A percentile compares a stretch with the other conserved stretches of the same genome.
Evolutionary conservation across 2,329 filamentous ascomycete genomes (phyloP).

Genomic region (Ascosphaera aggregata): DNA sequence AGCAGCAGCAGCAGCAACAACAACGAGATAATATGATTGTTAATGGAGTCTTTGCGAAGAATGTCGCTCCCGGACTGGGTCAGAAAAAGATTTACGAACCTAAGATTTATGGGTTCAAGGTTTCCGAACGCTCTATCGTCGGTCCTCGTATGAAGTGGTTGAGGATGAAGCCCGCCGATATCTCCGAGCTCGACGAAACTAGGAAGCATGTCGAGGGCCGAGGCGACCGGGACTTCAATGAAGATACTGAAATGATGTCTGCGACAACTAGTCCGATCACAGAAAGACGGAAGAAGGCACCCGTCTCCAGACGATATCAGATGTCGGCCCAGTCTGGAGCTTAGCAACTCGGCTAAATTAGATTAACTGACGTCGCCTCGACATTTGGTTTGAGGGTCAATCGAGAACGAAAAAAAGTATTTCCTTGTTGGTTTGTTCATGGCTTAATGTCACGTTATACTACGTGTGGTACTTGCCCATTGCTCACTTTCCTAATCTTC

Average conservation of each 20-base stretch:
- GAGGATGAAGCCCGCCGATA: conserved; percentile 55
- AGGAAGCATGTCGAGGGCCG: conserved; percentile 14
- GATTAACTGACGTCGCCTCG: not conserved
- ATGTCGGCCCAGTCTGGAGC: not conserved
- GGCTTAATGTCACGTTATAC: too few species aligned
- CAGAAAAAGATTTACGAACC: conserved; percentile 72
- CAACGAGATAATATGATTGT: conserved; percentile 19
- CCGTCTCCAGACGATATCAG: conserved; percentile 11
- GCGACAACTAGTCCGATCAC: conserved; percentile 15
- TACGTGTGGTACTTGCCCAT: too few species aligned
- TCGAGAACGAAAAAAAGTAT: too few species aligned
- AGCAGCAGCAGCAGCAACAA: conserved; percentile 12
- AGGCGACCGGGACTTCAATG: conserved; percentile 14
- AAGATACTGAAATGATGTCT: conserved; percentile 17
- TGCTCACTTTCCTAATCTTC: too few species aligned
- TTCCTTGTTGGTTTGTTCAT: too few species aligned
- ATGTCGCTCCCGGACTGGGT: conserved; percentile 74
- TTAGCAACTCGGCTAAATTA: not conserved
- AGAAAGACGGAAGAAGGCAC: conserved; percentile 19
- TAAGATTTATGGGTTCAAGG: conserved; percentile 87
- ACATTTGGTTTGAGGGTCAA: too few species aligned
- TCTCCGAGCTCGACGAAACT: conserved; percentile 61
- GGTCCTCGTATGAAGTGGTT: conserved; percentile 97
- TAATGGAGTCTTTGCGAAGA: conserved; percentile 70
- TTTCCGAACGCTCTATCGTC: conserved; percentile 70